phyloP scores from a whole-genome alignment of 2,329 filamentous ascomycete species.

The Hypoxylon sp. region DNA sequence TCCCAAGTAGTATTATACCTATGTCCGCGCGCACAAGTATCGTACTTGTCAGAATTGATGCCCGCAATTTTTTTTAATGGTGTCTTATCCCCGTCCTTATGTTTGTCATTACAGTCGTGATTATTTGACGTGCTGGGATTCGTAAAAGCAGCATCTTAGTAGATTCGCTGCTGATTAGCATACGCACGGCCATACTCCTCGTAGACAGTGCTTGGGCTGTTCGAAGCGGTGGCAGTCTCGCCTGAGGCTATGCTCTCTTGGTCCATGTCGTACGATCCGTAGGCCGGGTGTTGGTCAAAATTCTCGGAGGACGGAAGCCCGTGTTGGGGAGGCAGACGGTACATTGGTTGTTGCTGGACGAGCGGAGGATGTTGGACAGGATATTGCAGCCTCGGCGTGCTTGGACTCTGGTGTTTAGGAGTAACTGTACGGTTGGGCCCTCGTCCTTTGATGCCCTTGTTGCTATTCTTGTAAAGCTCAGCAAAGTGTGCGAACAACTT shows the following conservation, averaged over 20 bases:
- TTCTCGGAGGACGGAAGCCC: slow-evolving; percentile 26
- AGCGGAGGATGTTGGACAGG: slow-evolving; percentile 25
- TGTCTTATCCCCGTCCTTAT: slow-evolving; percentile 10
- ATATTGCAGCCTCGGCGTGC: slow-evolving; percentile 44
- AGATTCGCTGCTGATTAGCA: slow-evolving; percentile 60
- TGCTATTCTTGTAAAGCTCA: slow-evolving; percentile 94
- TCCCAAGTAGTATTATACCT: slow-evolving; percentile 33
- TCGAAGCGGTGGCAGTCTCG: slow-evolving; percentile 56
- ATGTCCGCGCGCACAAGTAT: neutral
- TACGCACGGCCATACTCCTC: slow-evolving; percentile 61
- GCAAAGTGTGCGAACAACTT: slow-evolving; percentile 89
- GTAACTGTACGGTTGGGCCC: slow-evolving; percentile 84
- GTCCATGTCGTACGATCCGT: slow-evolving; percentile 65
- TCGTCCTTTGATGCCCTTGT: slow-evolving; percentile 97
- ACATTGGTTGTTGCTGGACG: slow-evolving; percentile 23
- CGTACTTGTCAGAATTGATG: slow-evolving; percentile 18
- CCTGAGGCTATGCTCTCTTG: slow-evolving; percentile 55
- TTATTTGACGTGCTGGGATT: slow-evolving; percentile 11
- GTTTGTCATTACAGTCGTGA: slow-evolving; percentile 36
- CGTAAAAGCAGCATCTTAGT: slow-evolving; percentile 30
- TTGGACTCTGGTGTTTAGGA: slow-evolving; percentile 50
- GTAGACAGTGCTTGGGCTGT: slow-evolving; percentile 58
- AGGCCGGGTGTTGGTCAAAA: slow-evolving; percentile 55
- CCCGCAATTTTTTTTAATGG: slow-evolving; percentile 21
- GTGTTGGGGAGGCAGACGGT: slow-evolving; percentile 50